Evolutionary conservation across 768 basidiomycete species (phyloP), one percentile per base, ranked within the genome.

Genomic region (Lentinula edodes): DNA sequence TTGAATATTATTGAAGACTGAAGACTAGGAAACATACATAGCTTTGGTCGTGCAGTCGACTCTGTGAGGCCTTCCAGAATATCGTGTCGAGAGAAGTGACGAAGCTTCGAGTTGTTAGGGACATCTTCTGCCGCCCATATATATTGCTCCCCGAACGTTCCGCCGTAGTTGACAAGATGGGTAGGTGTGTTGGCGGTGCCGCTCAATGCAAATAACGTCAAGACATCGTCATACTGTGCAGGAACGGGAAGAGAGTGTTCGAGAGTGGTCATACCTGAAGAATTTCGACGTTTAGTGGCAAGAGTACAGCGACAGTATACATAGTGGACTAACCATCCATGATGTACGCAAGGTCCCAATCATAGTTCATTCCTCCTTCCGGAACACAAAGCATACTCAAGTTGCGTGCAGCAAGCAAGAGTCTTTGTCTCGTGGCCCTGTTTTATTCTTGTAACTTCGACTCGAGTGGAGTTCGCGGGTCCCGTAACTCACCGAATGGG

Each of bases 261-360:
- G 9, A 90, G 73, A 1, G 89, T 89, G 1, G 89, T 89, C 88
- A 89, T 90, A 16, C 88, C 88, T 89, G 56, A 36, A 48, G 6
- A 9, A 43, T 8, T 48, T 13, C 10, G 28, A 56, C 4, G 4
- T 45, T 59, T 46, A 39, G 43, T 16, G 12, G 7, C 8, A 58
- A 12, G 4, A 45, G 7, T 0, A 23, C 23, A 20, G 5, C 13
- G 9, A 8, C 13, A 50, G 61, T 62, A 12, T 23, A 52, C 38
- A 20, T 39, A 39, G 6, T 36, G 39, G 41, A 20, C 74, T 62
- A 62, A 85, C 89, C 89, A 66, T 91, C 89, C n/a, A 89, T 73
- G 60, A 90, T 89, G 65, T 90, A 91, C 0, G 89, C 89, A 65
- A 84, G 71, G 66, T 90, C 88, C 89, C 89, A 91, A 66, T 91